phyloP scores from a whole-genome alignment of 352 stramenopile genomes.

The Globisporangium paddicum region DNA sequence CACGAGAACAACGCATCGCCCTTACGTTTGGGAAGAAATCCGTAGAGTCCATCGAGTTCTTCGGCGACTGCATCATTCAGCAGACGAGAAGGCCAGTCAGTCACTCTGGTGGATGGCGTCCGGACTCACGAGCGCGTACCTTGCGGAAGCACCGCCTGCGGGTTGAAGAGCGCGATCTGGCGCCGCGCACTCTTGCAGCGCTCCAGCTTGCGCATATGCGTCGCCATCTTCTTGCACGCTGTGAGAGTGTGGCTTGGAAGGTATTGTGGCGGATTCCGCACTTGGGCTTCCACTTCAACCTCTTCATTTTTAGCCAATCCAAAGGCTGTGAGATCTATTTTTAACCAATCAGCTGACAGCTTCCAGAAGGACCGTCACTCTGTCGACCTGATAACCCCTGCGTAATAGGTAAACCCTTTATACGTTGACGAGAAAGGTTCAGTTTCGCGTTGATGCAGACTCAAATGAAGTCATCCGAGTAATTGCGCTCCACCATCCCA shows the following conservation, averaged over 20 bases:
- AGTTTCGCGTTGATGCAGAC: too few species aligned
- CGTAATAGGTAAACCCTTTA: too few species aligned
- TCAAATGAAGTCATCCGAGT: too few species aligned
- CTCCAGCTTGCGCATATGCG: conserved; percentile 26
- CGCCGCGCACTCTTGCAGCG: conserved; percentile 36
- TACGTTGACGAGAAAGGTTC: too few species aligned
- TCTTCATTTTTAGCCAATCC: too few species aligned
- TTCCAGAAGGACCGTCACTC: too few species aligned
- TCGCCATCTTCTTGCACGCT: not conserved
- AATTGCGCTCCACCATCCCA: not conserved
- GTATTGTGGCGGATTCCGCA: not conserved
- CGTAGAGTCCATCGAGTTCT: conserved; percentile 47
- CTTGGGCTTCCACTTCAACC: too few species aligned
- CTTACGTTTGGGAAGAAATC: conserved; percentile 45
- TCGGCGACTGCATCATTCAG: conserved; percentile 30
- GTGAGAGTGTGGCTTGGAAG: not conserved
- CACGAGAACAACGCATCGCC: not conserved
- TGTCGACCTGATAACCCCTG: too few species aligned
- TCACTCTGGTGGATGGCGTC: too few species aligned
- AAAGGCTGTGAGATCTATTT: too few species aligned
- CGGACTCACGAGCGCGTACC: conserved; percentile 21
- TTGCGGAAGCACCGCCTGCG: conserved; percentile 37
- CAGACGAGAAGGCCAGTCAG: not conserved
- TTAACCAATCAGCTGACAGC: too few species aligned
- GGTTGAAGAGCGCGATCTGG: conserved; percentile 57